Conservation (phyloP, 495 filamentous ascomycete genomes). For the Hypoxylon cercidicola region DNA sequence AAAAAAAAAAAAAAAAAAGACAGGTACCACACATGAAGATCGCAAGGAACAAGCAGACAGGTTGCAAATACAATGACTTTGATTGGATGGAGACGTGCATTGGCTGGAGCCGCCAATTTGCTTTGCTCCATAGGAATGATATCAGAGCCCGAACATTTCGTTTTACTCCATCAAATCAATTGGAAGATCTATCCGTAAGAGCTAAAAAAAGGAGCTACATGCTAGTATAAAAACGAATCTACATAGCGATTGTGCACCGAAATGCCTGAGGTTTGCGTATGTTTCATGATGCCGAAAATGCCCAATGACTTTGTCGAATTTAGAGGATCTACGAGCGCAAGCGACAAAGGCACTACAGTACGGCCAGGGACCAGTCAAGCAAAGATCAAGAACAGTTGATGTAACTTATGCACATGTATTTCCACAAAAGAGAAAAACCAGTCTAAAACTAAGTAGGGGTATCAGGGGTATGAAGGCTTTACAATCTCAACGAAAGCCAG, state of each 20-base stretch:
- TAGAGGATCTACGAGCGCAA: neutral
- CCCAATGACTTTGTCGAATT: no score
- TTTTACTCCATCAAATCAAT: constrained; percentile 2
- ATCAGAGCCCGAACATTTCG: constrained; percentile 28
- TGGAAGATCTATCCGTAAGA: no score
- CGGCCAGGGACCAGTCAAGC: neutral
- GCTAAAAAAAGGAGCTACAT: no score
- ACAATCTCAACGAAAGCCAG: constrained; percentile 28
- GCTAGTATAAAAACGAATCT: no score
- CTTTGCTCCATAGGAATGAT: constrained; percentile 28
- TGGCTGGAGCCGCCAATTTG: constrained; percentile 17
- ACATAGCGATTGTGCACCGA: no score
- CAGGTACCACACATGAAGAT: no score
- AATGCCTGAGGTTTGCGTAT: no score
- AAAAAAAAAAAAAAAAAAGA: neutral
- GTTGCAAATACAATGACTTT: constrained; percentile 33
- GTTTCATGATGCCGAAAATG: no score
- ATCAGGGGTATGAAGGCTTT: constrained; percentile 32
- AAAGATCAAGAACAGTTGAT: neutral
- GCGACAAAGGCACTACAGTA: neutral
- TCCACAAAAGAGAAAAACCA: constrained; percentile 18
- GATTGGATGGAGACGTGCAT: constrained; percentile 36
- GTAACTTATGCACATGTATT: constrained; percentile 7
- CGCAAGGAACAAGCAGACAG: constrained; percentile 7
- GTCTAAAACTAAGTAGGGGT: constrained; percentile 39